Percentiles rank a stretch among this genome's conserved stretches.
phyloP scores from a whole-genome alignment of 768 basidiomycete genomes.

The Pulveroboletus sp. region DNA sequence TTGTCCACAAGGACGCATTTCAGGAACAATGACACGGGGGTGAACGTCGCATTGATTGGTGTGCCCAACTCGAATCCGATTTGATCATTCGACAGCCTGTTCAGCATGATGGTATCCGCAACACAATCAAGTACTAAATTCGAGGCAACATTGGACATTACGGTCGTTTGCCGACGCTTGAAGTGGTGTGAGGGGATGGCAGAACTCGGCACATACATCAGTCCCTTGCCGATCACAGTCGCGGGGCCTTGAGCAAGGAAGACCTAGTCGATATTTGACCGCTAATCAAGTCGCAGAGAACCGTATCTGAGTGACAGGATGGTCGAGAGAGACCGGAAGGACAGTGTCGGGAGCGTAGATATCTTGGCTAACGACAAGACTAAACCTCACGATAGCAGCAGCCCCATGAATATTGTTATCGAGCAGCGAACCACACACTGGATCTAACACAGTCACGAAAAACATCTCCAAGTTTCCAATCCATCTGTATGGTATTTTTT shows the following conservation, averaged over 20 bases:
- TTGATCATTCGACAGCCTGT: constrained; percentile 37
- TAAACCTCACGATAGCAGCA: neutral
- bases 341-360: constrained; percentile 24
- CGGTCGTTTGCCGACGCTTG: constrained; percentile 34
- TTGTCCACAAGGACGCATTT: constrained; percentile 33
- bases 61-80: constrained; percentile 43
- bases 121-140: constrained; percentile 52
- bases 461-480: constrained; percentile 21
- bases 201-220: too few species aligned
- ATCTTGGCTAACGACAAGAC: constrained; percentile 5
- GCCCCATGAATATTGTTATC: constrained; percentile 27
- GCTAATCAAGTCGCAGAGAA: neutral
- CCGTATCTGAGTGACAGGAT: constrained; percentile 32
- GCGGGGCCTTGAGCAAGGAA: too few species aligned
- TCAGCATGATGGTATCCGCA: constrained; percentile 58
- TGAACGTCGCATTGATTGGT: constrained; percentile 37
- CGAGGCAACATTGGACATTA: constrained; percentile 43
- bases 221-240: too few species aligned
- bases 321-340: too few species aligned
- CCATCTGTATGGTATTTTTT: constrained; percentile 18
- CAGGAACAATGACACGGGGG: constrained; percentile 33
- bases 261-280: constrained; percentile 20
- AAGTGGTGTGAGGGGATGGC: constrained; percentile 45
- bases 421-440: constrained; percentile 23
- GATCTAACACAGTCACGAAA: constrained; percentile 17